Base-by-base conservation (phyloP, 1,284 basidiomycete genomes). In the Rhodotorula sp. region DNA sequence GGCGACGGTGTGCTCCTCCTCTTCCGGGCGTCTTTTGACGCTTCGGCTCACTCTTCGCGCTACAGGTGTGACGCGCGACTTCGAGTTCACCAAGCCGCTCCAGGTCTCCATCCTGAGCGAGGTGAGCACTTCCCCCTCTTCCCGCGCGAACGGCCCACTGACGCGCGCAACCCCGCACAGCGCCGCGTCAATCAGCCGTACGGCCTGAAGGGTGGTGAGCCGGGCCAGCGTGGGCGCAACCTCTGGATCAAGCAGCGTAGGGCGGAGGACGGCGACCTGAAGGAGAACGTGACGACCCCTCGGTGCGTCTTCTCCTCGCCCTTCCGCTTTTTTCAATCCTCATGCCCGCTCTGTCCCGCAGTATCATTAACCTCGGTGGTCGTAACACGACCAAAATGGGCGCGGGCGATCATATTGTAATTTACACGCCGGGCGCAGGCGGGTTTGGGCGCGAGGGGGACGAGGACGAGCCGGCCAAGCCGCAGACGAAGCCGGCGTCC, bases 381-480 rank as follows among this genome's bases (percentile, higher is more conserved):
- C 97, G 97, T 81, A 91, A 90, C 57, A 92, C 91, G 0, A 86
- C 94, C 59, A 87, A 87, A 82, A 92, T 94, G 88, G 91, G 90
- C 60, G 90, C 89, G 76, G 90, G 91, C 3, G 94, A 97, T 81
- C 83, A 86, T 54, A 83, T 96, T 71, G 77, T 90, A 67, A 89
- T 97, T 67, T 88, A 94, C 81, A 97, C 95, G 3, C 95, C 94
- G 0, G 95, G 95, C 2, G 95, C 92, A 78, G 84, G 74, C 57
- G 61, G 72, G 37, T 69, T 44, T 36, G 69, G 69, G 7, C 8
- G n/a, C 19, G 27, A 29, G 10, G 48, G 36, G 12, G 57, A 54
- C 29, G 29, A n/a, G 46, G 55, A 61, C 51, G 51, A 41, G 36
- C 37, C 51, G 36, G 41, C 41, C 15, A 29, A 36, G 7, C 5